A percentile compares a stretch with the other conserved stretches of the same genome.
Evolutionary conservation across 768 basidiomycete species (phyloP).

Genomic region (Megacollybia marginata): DNA sequence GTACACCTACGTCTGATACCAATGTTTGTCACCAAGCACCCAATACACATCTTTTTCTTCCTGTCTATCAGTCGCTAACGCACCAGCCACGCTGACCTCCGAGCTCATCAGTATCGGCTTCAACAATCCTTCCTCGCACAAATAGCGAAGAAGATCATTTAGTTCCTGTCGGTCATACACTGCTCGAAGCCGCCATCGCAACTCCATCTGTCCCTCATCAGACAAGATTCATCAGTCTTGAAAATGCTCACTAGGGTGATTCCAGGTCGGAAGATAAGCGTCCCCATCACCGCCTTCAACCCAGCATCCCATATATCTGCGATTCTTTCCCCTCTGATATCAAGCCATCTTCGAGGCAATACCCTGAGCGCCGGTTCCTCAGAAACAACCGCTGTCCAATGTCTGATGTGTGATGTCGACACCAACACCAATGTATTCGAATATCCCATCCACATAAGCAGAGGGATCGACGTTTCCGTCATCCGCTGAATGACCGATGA

Average conservation of each 20-base stretch:
- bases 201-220: slow-evolving; percentile 40
- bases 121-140: slow-evolving; percentile 48
- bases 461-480: slow-evolving; percentile 40
- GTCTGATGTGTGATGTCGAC: slow-evolving; percentile 37
- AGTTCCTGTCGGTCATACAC: slow-evolving; percentile 76
- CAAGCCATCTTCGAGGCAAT: slow-evolving; percentile 72
- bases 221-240: background rate
- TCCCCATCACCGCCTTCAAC: slow-evolving; percentile 56
- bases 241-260: slow-evolving; percentile 53
- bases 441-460: slow-evolving; percentile 67
- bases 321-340: slow-evolving; percentile 56
- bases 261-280: slow-evolving; percentile 65
- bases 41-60: slow-evolving; percentile 49
- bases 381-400: slow-evolving; percentile 54
- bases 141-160: slow-evolving; percentile 47
- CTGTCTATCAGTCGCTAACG: slow-evolving; percentile 35
- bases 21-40: slow-evolving; percentile 49
- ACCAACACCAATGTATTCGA: slow-evolving; percentile 42
- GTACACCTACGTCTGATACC: slow-evolving; percentile 52
- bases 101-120: slow-evolving; percentile 12
- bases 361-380: slow-evolving; percentile 35
- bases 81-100: slow-evolving; percentile 13
- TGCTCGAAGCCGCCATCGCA: slow-evolving; percentile 62
- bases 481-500: slow-evolving; percentile 32
- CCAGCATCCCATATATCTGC: slow-evolving; percentile 68